phyloP scores from a whole-genome alignment of 148 eudicot species.

The Drosera capensis region DNA sequence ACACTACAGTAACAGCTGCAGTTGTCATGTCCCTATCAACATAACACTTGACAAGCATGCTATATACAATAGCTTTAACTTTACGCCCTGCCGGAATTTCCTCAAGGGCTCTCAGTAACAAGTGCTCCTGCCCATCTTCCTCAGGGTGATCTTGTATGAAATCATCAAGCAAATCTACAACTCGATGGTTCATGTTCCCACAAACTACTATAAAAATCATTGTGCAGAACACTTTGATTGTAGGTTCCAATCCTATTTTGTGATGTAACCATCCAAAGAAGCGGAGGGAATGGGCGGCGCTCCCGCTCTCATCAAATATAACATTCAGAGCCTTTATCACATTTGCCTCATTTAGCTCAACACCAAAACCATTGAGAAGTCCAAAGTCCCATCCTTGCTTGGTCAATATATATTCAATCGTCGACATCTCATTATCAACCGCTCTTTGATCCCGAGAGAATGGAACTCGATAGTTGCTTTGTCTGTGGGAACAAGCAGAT shows the following conservation, averaged over 20 bases:
- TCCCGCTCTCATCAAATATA: slow-evolving; percentile 16
- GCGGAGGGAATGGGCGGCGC: slow-evolving; percentile 25
- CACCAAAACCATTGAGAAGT: background rate
- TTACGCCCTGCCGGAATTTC: slow-evolving; percentile 14
- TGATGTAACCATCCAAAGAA: slow-evolving; percentile 26
- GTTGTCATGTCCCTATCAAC: slow-evolving; percentile 9
- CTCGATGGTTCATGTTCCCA: slow-evolving; percentile 34
- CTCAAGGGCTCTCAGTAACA: slow-evolving; percentile 14
- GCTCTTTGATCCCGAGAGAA: background rate
- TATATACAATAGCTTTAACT: slow-evolving; percentile 19
- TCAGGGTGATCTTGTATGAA: slow-evolving; percentile 15
- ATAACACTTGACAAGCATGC: slow-evolving; percentile 38
- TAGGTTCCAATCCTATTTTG: slow-evolving; percentile 18
- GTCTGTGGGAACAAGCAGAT: background rate
- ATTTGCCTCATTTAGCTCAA: slow-evolving; percentile 12
- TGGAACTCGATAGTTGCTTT: slow-evolving; percentile 2
- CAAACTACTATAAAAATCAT: slow-evolving; percentile 26
- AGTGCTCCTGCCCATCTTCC: slow-evolving; percentile 9
- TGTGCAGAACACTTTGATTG: slow-evolving; percentile 17
- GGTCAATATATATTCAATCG: slow-evolving; percentile 17
- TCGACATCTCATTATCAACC: slow-evolving; percentile 9
- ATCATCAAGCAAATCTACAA: slow-evolving; percentile 13
- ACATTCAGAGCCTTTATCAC: slow-evolving; percentile 15
- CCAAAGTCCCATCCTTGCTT: slow-evolving; percentile 18
- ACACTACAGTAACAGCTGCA: slow-evolving; percentile 14